Conservation (phyloP, 208 protist species). For the Crithidia fasciculata region DNA sequence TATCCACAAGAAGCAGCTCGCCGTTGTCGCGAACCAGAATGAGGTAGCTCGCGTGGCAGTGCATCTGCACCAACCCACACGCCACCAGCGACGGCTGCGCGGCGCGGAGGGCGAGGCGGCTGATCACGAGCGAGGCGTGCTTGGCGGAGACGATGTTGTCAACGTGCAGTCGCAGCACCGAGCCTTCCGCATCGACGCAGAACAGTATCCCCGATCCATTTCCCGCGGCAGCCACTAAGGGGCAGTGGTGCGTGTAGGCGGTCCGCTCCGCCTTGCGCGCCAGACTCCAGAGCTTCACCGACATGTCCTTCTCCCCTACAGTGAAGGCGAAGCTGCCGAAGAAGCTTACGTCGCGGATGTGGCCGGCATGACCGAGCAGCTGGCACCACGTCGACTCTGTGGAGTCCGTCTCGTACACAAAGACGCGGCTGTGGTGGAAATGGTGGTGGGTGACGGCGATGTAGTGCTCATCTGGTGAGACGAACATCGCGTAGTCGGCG, state of each 20-base stretch:
- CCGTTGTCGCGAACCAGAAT: constrained; percentile 26
- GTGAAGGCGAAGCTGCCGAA: constrained; percentile 71
- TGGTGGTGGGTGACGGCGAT: constrained; percentile 34
- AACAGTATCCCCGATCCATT: constrained; percentile 42
- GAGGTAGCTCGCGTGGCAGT: constrained; percentile 13
- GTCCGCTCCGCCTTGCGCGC: constrained; percentile 58
- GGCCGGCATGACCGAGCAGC: constrained; percentile 55
- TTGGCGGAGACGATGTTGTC: constrained; percentile 59
- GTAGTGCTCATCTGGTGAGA: constrained; percentile 33
- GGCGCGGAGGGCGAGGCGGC: constrained; percentile 26
- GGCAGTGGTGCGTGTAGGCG: constrained; percentile 53
- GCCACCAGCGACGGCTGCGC: constrained; percentile 22
- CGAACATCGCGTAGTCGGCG: constrained; percentile 27
- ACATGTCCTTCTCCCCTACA: constrained; percentile 44
- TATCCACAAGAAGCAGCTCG: constrained; percentile 34
- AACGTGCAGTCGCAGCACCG: constrained; percentile 50
- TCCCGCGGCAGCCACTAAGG: constrained; percentile 39
- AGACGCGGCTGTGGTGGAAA: constrained; percentile 31
- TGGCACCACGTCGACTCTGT: constrained; percentile 41
- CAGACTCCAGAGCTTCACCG: constrained; percentile 74
- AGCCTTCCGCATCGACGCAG: constrained; percentile 53
- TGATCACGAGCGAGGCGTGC: constrained; percentile 45
- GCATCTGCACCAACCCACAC: constrained; percentile 15
- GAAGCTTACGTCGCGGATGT: constrained; percentile 48
- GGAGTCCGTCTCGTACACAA: constrained; percentile 42